Conservation (phyloP, 306 rosid species). For the Rubus parviflorus region DNA sequence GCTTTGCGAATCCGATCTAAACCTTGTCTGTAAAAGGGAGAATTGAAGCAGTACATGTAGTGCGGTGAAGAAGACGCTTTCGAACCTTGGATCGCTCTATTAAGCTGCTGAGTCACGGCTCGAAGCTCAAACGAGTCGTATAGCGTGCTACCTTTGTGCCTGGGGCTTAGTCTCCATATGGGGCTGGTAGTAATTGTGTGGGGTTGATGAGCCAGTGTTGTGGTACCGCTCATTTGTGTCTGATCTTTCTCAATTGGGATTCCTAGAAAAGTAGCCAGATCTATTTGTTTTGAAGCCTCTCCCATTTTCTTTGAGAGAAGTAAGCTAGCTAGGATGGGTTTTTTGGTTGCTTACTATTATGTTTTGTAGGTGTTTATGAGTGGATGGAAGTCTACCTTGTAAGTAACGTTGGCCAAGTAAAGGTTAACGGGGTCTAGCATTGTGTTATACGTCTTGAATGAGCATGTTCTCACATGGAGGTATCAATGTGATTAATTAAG, state of each 20-base stretch:
- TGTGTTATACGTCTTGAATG: conserved; percentile 45
- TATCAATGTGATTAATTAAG: neutral
- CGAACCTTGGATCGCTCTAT: conserved; percentile 49
- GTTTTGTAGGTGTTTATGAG: conserved; percentile 22
- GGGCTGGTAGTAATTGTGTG: conserved; percentile 1
- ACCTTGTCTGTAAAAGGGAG: conserved; percentile 36
- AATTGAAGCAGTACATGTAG: conserved; percentile 30
- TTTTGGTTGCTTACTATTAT: conserved; percentile 21
- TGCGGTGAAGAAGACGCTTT: conserved; percentile 33
- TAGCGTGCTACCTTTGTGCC: conserved; percentile 50
- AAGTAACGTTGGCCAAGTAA: conserved; percentile 38
- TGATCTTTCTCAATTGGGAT: conserved; percentile 27
- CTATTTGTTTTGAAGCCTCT: conserved; percentile 21
- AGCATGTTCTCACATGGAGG: conserved; percentile 22
- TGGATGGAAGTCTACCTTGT: conserved; percentile 32
- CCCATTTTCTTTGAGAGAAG: conserved; percentile 18
- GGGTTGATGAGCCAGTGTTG: neutral
- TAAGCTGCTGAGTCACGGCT: conserved; percentile 56
- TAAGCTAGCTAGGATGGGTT: neutral
- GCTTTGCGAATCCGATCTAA: conserved; percentile 34
- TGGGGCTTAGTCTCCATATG: conserved; percentile 27
- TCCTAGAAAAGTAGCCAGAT: conserved; percentile 35
- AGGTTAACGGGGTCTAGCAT: conserved; percentile 32
- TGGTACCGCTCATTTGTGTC: neutral
- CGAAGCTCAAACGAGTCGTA: conserved; percentile 61